Evolutionary conservation across 2,329 filamentous ascomycete species (phyloP).

Genomic region (Trichoderma koningiopsis): DNA sequence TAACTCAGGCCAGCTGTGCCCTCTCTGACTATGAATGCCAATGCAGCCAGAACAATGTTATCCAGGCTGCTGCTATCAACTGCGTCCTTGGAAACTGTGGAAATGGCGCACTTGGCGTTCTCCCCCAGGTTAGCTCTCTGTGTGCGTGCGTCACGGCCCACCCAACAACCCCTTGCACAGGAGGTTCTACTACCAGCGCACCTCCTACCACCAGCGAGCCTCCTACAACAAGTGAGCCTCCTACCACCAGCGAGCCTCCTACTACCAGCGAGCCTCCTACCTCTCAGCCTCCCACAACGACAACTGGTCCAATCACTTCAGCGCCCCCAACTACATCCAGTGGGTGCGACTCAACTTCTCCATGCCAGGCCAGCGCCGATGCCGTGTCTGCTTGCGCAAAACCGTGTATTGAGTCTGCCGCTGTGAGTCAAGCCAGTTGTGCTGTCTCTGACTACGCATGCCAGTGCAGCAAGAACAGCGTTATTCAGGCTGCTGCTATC

Average conservation of each 20-base stretch:
- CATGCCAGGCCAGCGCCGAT: constrained; percentile 26
- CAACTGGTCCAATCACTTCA: not conserved
- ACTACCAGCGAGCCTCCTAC: not conserved
- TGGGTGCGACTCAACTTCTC: constrained; percentile 12
- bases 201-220: not conserved
- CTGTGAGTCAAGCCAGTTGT: constrained; percentile 24
- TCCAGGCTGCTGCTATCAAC: constrained; percentile 25
- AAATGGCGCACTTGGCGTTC: constrained; percentile 20
- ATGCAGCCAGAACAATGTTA: constrained; percentile 25
- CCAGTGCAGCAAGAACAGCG: constrained; percentile 26
- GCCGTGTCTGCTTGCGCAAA: constrained; percentile 28
- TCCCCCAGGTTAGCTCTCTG: constrained; percentile 28
- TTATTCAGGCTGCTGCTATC: constrained; percentile 28
- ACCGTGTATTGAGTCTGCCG: constrained; percentile 29
- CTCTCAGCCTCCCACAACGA: not conserved
- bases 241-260: not conserved
- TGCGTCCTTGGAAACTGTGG: constrained; percentile 31
- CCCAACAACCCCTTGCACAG: constrained; percentile 29
- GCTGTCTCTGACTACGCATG: constrained; percentile 27
- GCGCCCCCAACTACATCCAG: not conserved
- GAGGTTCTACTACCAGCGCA: not conserved
- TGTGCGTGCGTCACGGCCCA: constrained; percentile 30
- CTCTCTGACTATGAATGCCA: constrained; percentile 28
- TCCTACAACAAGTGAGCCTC: not conserved
- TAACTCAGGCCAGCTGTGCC: constrained; percentile 23